Base-by-base conservation (phyloP, 495 filamentous ascomycete species). In the Oidiodendron maius region DNA sequence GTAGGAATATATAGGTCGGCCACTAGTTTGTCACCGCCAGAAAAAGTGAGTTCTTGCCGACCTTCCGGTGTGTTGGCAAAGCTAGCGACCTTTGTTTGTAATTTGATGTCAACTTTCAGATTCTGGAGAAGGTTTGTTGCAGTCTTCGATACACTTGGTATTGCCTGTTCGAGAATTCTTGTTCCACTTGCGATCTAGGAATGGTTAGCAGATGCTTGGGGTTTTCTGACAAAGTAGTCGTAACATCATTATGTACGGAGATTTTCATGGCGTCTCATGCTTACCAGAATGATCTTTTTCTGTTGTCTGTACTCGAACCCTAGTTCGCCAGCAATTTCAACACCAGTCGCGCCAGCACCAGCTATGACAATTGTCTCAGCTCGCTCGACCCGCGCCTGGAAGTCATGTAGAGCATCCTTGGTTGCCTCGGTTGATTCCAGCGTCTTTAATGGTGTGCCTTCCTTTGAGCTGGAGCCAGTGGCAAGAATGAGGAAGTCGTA, bases 271-370 rank as follows among this genome's bases (percentile, higher is more conserved):
- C 15, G n/a, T n/a, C n/a, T n/a, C n/a, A n/a, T n/a, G n/a, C 52
- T 21, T 53, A 56, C 53, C 28, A 59, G 44, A 35, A 44, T 56
- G 30, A 60, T 60, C 26, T 51, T 21, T 38, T 60, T 60, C 1
- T 30, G 3, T 25, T 18, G 6, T 17, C 62, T 66, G 35, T 66
- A 69, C 34, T 66, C 66, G 10, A 71, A 70, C 4, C 70, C 76
- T 24, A 83, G 58, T 62, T 86, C 83, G 34, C 77, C 83, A 2
- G 73, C 74, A 2, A 76, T 48, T 52, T 86, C 82, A 38, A 88
- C 71, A 11, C 82, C 85, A 5, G 84, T 77, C 3, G 78, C 66
- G 0, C 87, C 87, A 2, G 70, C 86, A 30, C 87, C 87, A n/a
- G 71, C 80, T 23, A 87, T 64, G 6, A 83, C 72, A 46, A 89